Evolutionary conservation across 2,329 filamentous ascomycete species (phyloP).

Genomic region (Colletotrichum tropicicola): DNA sequence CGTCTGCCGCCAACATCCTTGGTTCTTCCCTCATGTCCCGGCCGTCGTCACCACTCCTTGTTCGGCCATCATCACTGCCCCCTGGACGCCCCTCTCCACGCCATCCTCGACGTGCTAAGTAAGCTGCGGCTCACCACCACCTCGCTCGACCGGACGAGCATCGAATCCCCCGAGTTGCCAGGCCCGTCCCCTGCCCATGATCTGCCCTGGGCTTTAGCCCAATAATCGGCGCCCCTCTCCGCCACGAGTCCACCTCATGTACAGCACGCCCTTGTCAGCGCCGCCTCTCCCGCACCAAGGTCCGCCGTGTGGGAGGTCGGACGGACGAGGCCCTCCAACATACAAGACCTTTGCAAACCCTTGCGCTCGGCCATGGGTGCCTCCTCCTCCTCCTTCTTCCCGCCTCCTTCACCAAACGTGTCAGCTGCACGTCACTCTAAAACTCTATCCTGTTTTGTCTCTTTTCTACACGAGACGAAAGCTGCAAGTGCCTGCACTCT

Average conservation of each 20-base stretch:
- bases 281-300: slow-evolving; percentile 22
- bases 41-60: slow-evolving; percentile 8
- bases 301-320: slow-evolving; percentile 6
- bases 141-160: slow-evolving; percentile 5
- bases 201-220: slow-evolving; percentile 22
- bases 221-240: slow-evolving; percentile 11
- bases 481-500: slow-evolving; percentile 19
- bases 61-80: slow-evolving; percentile 5
- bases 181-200: slow-evolving; percentile 23
- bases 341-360: slow-evolving; percentile 28
- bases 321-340: slow-evolving; percentile 4
- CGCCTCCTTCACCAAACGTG: slow-evolving; percentile 30
- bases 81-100: background rate
- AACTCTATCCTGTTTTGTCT: slow-evolving; percentile 27
- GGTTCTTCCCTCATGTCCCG: slow-evolving; percentile 9
- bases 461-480: slow-evolving; percentile 24
- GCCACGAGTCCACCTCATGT: too few species aligned
- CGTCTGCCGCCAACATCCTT: slow-evolving; percentile 25
- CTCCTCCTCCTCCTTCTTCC: slow-evolving; percentile 8
- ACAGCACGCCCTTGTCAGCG: slow-evolving; percentile 10
- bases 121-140: slow-evolving; percentile 12
- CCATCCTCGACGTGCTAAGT: slow-evolving; percentile 2
- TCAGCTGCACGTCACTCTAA: slow-evolving; percentile 29
- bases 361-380: slow-evolving; percentile 20
- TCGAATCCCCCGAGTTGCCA: slow-evolving; percentile 10